Conservation (phyloP, 2,329 filamentous ascomycete genomes). For the Apiospora rasikravindrae region DNA sequence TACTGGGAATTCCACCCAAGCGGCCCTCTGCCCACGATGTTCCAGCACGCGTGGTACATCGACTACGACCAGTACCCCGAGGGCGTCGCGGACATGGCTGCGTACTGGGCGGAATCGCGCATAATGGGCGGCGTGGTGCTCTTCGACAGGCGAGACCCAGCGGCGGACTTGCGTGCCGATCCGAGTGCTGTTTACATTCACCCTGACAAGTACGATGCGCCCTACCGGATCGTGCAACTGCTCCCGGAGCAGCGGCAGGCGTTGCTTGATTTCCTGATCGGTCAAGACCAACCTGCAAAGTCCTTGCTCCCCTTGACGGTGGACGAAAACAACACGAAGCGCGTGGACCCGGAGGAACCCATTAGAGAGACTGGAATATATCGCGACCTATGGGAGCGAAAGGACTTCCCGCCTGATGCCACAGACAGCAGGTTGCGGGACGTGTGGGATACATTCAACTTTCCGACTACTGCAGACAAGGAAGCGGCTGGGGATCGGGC, state of each 20-base stretch:
- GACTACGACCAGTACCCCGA: not conserved
- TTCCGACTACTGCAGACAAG: not conserved
- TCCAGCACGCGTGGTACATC: not conserved
- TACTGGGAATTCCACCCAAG: not conserved
- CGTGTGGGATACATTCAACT: not conserved
- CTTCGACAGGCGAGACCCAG: not conserved
- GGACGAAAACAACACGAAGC: not conserved
- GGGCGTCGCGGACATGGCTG: not conserved
- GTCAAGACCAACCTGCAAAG: not conserved
- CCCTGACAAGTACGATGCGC: not conserved
- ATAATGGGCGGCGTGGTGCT: not conserved
- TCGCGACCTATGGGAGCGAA: too few species aligned
- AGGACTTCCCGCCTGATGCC: not conserved
- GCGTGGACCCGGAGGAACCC: not conserved
- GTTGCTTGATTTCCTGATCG: not conserved
- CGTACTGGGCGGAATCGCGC: not conserved
- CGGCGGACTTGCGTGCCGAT: not conserved
- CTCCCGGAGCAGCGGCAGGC: not conserved
- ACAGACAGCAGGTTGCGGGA: not conserved
- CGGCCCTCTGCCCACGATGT: not conserved
- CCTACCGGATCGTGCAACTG: not conserved
- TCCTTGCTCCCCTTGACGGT: not conserved
- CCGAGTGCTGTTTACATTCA: not conserved
- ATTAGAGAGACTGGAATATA: not conserved
- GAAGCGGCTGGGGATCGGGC: not conserved